Evolutionary conservation across 1,139 yeast genomes (phyloP), one percentile per base, ranked within the genome.

Genomic region (Ashbya aceris): DNA sequence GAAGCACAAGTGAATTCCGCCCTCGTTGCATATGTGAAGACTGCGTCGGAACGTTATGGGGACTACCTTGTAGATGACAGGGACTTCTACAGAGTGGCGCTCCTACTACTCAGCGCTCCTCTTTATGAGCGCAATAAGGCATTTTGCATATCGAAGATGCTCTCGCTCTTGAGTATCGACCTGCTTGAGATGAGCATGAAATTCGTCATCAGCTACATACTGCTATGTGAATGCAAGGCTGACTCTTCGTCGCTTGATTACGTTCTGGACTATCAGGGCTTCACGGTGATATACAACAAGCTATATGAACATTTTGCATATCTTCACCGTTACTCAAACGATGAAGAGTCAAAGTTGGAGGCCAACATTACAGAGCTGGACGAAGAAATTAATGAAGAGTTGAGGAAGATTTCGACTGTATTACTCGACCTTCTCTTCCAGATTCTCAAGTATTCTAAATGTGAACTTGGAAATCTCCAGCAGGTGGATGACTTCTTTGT

Each of bases 401-500:
- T 66, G 52, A 62, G 60, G 45, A 62, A 62, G 44, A 59, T 61
- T 5, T 68, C 70, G 20, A 61, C 66, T 0, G 67, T 74, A n/a
- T 70, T 71, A 45, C 57, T 77, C 49, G 79, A 73, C 47, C 56
- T 78, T 14, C 52, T 75, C 40, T 77, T 70, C 53, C 79, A 76
- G 50, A 59, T 76, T 47, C 71, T 79, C 53, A 67, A 71, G 44
- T 68, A 67, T 33, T 68, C 72, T 45, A 70, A 75, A 48, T 62
- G 78, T 33, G 54, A 63, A 1, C 44, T 56, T 1, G 56, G 61
- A 0, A 75, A 77, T 43, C 61, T 82, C 38, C 63, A 63, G 7
- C 61, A 70, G 30, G 65, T 85, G 17, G 71, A 73, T 32, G 65
- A 69, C 7, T 68, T 74, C 33, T 76, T 83, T 42, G 67, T 84